Evolutionary conservation across 108 stramenopile genomes (phyloP).

Genomic region (Cyclotella cryptica): DNA sequence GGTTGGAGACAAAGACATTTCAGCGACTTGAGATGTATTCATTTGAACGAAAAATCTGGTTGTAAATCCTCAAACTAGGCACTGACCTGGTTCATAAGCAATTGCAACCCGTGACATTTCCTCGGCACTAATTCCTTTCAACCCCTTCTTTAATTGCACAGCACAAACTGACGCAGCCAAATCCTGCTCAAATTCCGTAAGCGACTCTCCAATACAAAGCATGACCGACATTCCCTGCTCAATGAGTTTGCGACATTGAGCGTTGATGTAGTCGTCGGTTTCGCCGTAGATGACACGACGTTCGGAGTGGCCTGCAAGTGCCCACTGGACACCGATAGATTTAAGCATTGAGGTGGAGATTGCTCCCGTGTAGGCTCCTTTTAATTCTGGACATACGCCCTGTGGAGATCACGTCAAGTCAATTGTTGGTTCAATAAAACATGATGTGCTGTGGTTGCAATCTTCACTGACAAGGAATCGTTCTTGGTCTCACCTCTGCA

Average conservation of each 20-base stretch:
- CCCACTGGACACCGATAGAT: slow-evolving; percentile 90
- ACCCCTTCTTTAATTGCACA: slow-evolving; percentile 89
- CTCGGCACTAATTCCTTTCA: slow-evolving; percentile 81
- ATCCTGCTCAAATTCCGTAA: slow-evolving; percentile 92
- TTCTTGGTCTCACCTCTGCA: slow-evolving; percentile 69
- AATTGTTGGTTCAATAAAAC: slow-evolving; percentile 12
- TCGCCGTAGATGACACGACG: slow-evolving; percentile 95
- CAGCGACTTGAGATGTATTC: background rate
- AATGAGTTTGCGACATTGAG: slow-evolving; percentile 88
- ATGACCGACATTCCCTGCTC: slow-evolving; percentile 93
- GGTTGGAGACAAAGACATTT: background rate
- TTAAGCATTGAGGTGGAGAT: slow-evolving; percentile 90
- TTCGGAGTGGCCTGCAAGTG: slow-evolving; percentile 96
- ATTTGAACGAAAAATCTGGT: background rate
- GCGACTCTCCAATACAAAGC: slow-evolving; percentile 96
- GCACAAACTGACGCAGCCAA: slow-evolving; percentile 91
- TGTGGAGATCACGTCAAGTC: slow-evolving; percentile 5
- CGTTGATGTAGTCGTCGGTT: slow-evolving; percentile 93
- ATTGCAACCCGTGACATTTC: slow-evolving; percentile 91
- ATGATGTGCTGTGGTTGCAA: background rate
- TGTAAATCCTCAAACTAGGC: background rate
- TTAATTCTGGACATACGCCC: slow-evolving; percentile 74
- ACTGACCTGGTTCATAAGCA: slow-evolving; percentile 85
- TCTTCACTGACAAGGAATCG: too few species aligned
- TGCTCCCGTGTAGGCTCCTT: slow-evolving; percentile 98